Evolutionary conservation across 306 rosid species (phyloP).

Genomic region (Vachellia pachyceras): DNA sequence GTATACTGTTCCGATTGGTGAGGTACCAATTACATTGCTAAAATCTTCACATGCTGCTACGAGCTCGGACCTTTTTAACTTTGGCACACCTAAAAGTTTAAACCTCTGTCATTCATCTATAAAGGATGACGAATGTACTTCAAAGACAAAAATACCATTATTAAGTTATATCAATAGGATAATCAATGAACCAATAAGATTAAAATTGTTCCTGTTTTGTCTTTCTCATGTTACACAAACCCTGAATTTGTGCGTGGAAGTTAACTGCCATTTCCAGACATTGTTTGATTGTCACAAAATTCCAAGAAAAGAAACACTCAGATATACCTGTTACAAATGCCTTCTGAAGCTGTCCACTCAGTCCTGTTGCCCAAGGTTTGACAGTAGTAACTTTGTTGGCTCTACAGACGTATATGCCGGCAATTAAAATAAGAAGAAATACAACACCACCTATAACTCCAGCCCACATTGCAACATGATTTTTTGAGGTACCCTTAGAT

Average conservation of each 20-base stretch:
- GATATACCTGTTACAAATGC: conserved; percentile 85
- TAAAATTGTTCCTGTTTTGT: background rate
- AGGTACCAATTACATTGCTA: conserved; percentile 84
- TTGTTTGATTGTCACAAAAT: conserved; percentile 19
- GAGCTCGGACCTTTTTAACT: conserved; percentile 88
- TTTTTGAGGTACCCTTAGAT: conserved; percentile 8
- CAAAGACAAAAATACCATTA: conserved; percentile 10
- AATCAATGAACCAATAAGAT: conserved; percentile 6
- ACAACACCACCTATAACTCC: conserved; percentile 56
- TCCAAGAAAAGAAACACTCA: conserved; percentile 9
- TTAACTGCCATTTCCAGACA: conserved; percentile 27
- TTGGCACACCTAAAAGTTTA: conserved; percentile 79
- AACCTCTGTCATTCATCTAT: conserved; percentile 33
- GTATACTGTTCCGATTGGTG: conserved; percentile 78
- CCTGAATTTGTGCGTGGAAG: background rate
- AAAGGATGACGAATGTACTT: conserved; percentile 1
- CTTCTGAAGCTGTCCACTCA: conserved; percentile 98
- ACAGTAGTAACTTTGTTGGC: conserved; percentile 73
- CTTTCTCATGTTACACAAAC: conserved; percentile 17
- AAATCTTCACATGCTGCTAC: conserved; percentile 96
- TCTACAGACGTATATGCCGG: conserved; percentile 57
- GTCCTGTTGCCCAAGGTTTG: conserved; percentile 93
- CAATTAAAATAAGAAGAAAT: conserved; percentile 39
- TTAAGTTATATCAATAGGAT: conserved; percentile 33
- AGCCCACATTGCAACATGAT: conserved; percentile 37